Evolutionary conservation across 352 stramenopile species (phyloP).

Genomic region (Salisapilia sapeloensis): DNA sequence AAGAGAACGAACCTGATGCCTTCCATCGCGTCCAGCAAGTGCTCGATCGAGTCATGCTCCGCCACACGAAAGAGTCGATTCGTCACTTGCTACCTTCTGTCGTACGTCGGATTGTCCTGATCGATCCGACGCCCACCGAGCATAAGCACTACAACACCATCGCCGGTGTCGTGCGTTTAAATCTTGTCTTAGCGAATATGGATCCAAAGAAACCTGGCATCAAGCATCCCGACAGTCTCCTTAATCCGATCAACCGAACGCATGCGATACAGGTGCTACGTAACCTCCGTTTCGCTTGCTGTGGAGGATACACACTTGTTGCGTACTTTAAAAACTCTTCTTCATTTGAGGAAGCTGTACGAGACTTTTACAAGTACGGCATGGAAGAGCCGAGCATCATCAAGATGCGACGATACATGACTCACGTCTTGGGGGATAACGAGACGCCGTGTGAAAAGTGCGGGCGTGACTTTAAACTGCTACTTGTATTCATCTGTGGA

Average conservation of each 20-base stretch:
- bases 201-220: constrained; percentile 38
- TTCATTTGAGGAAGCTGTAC: no score
- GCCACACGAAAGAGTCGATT: constrained; percentile 89
- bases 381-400: no score
- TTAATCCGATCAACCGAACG: constrained; percentile 54
- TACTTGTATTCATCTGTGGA: constrained; percentile 87
- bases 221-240: constrained; percentile 43
- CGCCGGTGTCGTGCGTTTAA: constrained; percentile 32
- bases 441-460: constrained; percentile 72
- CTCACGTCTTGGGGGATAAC: no score
- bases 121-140: constrained; percentile 50
- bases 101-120: constrained; percentile 22
- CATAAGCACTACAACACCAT: constrained; percentile 62
- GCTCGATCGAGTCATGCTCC: constrained; percentile 86
- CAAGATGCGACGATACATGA: no score
- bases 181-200: constrained; percentile 64
- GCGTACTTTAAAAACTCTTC: no score
- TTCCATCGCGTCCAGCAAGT: constrained; percentile 70
- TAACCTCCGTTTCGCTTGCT: constrained; percentile 46
- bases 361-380: no score
- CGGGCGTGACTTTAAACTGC: constrained; percentile 56
- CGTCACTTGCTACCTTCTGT: constrained; percentile 29
- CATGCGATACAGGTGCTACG: constrained; percentile 32
- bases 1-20: constrained; percentile 26
- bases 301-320: constrained; percentile 23